Percentiles rank a stretch among this genome's conserved stretches.
phyloP scores from a whole-genome alignment of 371 early-diverging fungal species.

The Paraphysoderma sedebokerense region DNA sequence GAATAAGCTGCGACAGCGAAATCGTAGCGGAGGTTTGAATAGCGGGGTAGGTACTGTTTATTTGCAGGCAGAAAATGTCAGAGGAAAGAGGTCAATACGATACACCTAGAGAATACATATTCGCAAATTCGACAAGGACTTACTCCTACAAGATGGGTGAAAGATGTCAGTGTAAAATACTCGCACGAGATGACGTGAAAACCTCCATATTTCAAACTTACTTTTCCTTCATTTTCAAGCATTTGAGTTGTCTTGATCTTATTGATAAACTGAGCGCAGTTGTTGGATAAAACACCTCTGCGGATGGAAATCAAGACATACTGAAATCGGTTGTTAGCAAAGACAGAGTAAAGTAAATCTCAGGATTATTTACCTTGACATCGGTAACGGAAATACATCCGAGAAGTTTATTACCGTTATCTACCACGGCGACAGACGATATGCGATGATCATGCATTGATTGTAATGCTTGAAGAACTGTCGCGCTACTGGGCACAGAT shows the following conservation, averaged over 20 bases:
- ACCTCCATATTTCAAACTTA: too few relatives aligned
- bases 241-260: neutral
- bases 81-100: too few relatives aligned
- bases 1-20: neutral
- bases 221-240: conserved; percentile 1
- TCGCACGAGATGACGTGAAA: too few relatives aligned
- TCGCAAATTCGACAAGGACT: too few relatives aligned
- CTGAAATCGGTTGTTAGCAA: neutral
- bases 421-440: conserved; percentile 41
- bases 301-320: neutral
- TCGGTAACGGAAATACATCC: conserved; percentile 56
- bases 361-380: conserved; percentile 31
- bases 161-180: too few relatives aligned
- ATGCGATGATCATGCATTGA: conserved; percentile 22
- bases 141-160: too few relatives aligned
- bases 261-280: neutral
- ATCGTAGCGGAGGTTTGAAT: neutral
- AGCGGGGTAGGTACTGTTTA: conserved; percentile 5
- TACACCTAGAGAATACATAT: too few relatives aligned
- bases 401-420: conserved; percentile 32
- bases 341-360: too few relatives aligned
- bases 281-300: neutral
- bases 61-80: too few relatives aligned
- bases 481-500: neutral
- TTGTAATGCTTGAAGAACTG: neutral